Evolutionary conservation across 2,329 filamentous ascomycete species (phyloP), one percentile per base, ranked within the genome.

Genomic region (Xylariaceae sp.): DNA sequence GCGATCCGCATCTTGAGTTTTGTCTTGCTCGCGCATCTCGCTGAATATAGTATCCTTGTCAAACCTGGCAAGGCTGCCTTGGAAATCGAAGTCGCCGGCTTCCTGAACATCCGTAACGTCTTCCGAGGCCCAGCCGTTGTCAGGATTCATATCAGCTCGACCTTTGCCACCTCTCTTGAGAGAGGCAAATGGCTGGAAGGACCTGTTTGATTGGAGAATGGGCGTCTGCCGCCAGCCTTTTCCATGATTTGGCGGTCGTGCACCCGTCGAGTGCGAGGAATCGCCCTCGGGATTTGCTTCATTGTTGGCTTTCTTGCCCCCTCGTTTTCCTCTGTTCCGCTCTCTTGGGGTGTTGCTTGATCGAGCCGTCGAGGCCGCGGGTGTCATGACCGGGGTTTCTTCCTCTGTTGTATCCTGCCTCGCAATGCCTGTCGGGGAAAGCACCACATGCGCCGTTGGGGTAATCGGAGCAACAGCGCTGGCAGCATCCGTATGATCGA

Each of bases 101-200:
- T 93, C 90, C 60, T 90, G 85, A 15, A 92, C 85, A 54, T 96
- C 92, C 0, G 87, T 95, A 15, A 90, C 89, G 52, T 96, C 90
- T 54, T 95, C 92, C 0, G 90, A 95, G 4, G 86, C 88, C 89
- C 90, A 96, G 3, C 87, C 90, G 55, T 87, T 93, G 27, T 86
- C 74, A 7, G 59, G 59, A 25, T 45, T 47, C 10, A 37, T 40
- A 19, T 55, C 55, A 29, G 55, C 58, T 46, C 58, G 65, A 36
- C 56, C 63, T 39, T 64, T 67, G 46, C 65, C 60, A 41, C 52
- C 62, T 55, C 59, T 72, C 65, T 72, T 87, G 2, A 80, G 55
- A 1, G 71, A 70, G 27, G 67, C 62, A 46, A 74, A 80, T 0
- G 76, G 76, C 50, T 80, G 77, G 39, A 80, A 81, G 0, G 73